phyloP scores from a whole-genome alignment of 2,329 filamentous ascomycete genomes.

The Penicillium sp. region DNA sequence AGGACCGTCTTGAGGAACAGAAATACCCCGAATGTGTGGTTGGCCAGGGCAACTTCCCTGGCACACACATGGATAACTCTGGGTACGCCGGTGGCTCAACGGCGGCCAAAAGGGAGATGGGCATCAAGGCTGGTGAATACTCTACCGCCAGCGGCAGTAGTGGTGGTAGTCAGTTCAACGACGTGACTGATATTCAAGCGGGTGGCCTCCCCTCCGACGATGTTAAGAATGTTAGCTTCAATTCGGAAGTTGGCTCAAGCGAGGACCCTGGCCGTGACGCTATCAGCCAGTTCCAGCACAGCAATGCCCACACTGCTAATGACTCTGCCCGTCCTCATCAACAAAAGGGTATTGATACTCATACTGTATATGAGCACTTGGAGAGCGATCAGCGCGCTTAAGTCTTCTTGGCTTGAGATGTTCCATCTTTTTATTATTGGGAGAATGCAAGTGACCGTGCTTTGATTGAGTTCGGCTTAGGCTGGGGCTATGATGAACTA shows the following conservation, averaged over 20 bases:
- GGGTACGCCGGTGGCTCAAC: slow-evolving; percentile 40
- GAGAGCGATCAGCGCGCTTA: slow-evolving; percentile 33
- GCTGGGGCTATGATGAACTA: slow-evolving; percentile 8
- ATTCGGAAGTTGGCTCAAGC: slow-evolving; percentile 53
- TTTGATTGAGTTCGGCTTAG: slow-evolving; percentile 6
- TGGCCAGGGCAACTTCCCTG: slow-evolving; percentile 41
- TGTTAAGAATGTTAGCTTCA: slow-evolving; percentile 53
- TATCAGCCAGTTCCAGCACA: slow-evolving; percentile 37
- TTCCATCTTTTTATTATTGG: slow-evolving; percentile 1
- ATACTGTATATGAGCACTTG: slow-evolving; percentile 27
- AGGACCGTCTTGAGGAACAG: slow-evolving; percentile 45
- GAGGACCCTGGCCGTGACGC: slow-evolving; percentile 57
- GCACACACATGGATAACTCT: slow-evolving; percentile 33
- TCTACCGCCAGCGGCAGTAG: slow-evolving; percentile 30
- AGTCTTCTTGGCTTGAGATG: not conserved
- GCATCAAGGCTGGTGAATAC: slow-evolving; percentile 26
- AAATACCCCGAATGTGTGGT: slow-evolving; percentile 43
- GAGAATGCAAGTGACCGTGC: slow-evolving; percentile 9
- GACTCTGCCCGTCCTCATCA: slow-evolving; percentile 29
- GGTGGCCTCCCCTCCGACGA: slow-evolving; percentile 45
- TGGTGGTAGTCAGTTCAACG: slow-evolving; percentile 27
- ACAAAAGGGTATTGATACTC: slow-evolving; percentile 28
- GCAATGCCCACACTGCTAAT: slow-evolving; percentile 30
- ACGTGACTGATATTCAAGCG: slow-evolving; percentile 30
- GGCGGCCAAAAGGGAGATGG: slow-evolving; percentile 33